Base-by-base conservation (phyloP, 2,329 filamentous ascomycete species). In the Diaporthe helianthi region DNA sequence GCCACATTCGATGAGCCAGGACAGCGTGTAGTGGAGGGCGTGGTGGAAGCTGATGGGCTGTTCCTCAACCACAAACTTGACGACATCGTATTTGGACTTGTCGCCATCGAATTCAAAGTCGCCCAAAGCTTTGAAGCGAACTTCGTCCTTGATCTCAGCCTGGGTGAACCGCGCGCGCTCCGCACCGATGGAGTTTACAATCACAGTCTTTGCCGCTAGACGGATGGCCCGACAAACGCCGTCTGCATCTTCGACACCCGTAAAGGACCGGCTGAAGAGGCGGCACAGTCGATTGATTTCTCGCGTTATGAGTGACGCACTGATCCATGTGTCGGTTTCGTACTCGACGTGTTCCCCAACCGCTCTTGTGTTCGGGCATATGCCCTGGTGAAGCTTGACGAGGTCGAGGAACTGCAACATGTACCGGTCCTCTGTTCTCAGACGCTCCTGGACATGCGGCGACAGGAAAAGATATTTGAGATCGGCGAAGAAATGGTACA, bases 401-500 rank as follows among this genome's bases (percentile, higher is more conserved):
- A 99, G 84, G 77, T 99, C 97, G 53, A 99, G 84, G 80, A 98
- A 99, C 76, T 99, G 97, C 78, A 97, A 85, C 67, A 98, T 86
- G 76, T 99, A 99, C 69, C 94, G 89, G 65, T 92, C 89, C 78
- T 98, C 94, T 3, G 86, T 90, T 47, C 96, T 89, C 72, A 98
- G 87, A 65, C 91, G 89, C 74, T 93, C 89, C 77, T 97, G 94
- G 2, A 98, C 94, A 77, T 97, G 93, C 36, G 93, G 89, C 0
- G 94, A 97, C 51, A 92, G 89, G 72, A 98, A 93, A 0, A 99
- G 88, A 79, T 96, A 97, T 75, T 94, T 93, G 73, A 98, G 85
- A 78, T 99, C 96, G 70, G 94, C 87, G 81, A 98, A 99, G 83
- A 99, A 99, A 79, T 98, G 96, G 76, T 98, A 98, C 86, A 99